Evolutionary conservation across 2,329 filamentous ascomycete genomes (phyloP).

Genomic region (Alternaria conjuncta): DNA sequence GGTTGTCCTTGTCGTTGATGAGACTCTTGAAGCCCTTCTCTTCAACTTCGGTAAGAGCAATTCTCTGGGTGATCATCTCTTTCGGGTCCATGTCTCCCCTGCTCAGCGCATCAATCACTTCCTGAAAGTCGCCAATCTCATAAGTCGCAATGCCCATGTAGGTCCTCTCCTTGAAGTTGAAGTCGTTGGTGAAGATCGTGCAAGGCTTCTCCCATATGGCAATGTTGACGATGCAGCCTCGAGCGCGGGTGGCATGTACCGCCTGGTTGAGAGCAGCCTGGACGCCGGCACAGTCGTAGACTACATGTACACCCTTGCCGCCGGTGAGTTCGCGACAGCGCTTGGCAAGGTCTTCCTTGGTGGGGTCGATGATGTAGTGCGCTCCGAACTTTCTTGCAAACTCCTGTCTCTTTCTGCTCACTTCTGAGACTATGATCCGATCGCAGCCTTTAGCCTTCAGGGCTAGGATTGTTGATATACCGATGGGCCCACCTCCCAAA

Average conservation of each 20-base stretch:
- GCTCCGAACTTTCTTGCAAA: constrained; percentile 61
- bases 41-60: constrained; percentile 55
- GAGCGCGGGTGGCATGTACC: constrained; percentile 56
- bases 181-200: constrained; percentile 57
- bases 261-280: constrained; percentile 59
- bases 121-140: constrained; percentile 58
- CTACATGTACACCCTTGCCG: constrained; percentile 57
- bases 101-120: constrained; percentile 53
- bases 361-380: constrained; percentile 59
- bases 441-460: constrained; percentile 40
- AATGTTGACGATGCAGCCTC: constrained; percentile 62
- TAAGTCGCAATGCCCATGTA: constrained; percentile 62
- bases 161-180: constrained; percentile 60
- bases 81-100: constrained; percentile 53
- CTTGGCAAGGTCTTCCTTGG: constrained; percentile 55
- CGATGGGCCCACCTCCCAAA: constrained; percentile 62
- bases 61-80: constrained; percentile 59
- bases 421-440: constrained; percentile 61
- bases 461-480: constrained; percentile 49
- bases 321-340: constrained; percentile 53
- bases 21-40: constrained; percentile 56
- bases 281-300: constrained; percentile 62
- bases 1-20: constrained; percentile 58
- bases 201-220: constrained; percentile 63
- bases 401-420: constrained; percentile 55